Evolutionary conservation across 78 protist species (phyloP), one percentile per base, ranked within the genome.

Genomic region (Isochrysis galbana): DNA sequence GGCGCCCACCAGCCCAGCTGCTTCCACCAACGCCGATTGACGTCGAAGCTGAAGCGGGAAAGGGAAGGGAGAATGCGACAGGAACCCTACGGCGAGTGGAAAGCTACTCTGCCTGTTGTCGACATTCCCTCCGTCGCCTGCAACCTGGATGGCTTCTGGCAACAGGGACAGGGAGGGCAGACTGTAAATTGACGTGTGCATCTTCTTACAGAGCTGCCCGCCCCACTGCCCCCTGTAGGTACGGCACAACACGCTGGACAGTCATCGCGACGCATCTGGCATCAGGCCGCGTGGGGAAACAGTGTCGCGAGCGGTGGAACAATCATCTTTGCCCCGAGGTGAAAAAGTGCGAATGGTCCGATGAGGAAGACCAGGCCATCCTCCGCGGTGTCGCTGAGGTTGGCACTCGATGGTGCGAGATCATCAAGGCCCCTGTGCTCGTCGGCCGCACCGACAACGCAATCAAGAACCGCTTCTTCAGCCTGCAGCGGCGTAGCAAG

Each of bases 291-390:
- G 46, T 41, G 11, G 86, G 86, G 3, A 77, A 77, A 46, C 86
- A 77, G 46, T 36, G n/a, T n/a, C n/a, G n/a, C n/a, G n/a, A n/a
- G n/a, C n/a, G n/a, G n/a, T n/a, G n/a, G n/a, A n/a, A n/a, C 86
- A 77, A 77, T 29, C 86, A 77, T 29, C 86, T 77, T 17, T 77
- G 86, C 86, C 86, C 86, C 3, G 46, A 77, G n/a, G 86, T 77
- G 44, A 77, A 41, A 46, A 77, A 77, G 46, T 4, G 34, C 17
- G 86, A 77, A 29, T 77, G 86, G 86, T 17, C 47, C 47, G 46
- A 4, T 19, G 86, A 36, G 21, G 86, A 77, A 29, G 86, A 77
- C 86, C 32, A 23, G 25, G 47, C 86, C 46, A 36, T 77, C 29
- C 86, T 77, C 36, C 47, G 22, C 19, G 86, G 46, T n/a, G 86